Evolutionary conservation across 2,329 filamentous ascomycete genomes (phyloP), one percentile per base, ranked within the genome.

Genomic region (Plenodomus tracheiphilus): DNA sequence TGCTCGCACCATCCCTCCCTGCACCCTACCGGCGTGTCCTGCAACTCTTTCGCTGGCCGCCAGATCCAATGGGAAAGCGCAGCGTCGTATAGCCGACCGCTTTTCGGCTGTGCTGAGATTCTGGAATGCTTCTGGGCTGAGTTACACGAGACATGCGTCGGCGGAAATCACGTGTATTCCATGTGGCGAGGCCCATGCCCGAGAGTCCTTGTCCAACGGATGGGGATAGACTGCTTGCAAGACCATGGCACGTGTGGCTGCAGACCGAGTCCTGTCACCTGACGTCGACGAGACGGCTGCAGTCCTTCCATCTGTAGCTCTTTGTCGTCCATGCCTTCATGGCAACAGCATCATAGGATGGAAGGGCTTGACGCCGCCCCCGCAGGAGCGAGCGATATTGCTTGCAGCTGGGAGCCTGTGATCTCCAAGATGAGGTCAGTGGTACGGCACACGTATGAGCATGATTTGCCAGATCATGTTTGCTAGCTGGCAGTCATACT

Each of bases 401-500:
- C 32, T 19, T 41, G 41, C 46, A 39, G 43, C 36, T 25, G 15
- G 30, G 18, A 35, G 39, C 28, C 18, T 36, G 49, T 41, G 36
- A 51, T 47, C 47, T 46, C 39, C 39, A 44, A 43, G 16, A 54
- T 51, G 45, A 51, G 49, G 51, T 53, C 53, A 53, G 46, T 41
- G 36, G 36, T 42, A 43, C 18, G 36, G 43, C 22, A 25, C 43
- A 41, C 36, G 43, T 37, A 46, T 39, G 41, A 51, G 44, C 35
- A 46, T 44, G 43, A 44, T 47, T 51, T 41, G 56, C 49, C 51
- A 44, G 48, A 43, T 45, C 43, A 45, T 47, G 38, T 43, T 48
- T 53, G 54, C 56, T 58, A 56, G 46, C 41, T 49, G 47, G 43
- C 41, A 39, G 49, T 58, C 56, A 54, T 46, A 41, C 34, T 19